These are phyloP conservation scores for Elaeis oleifera DNA, from an alignment of 202 grass and related monocot genomes.

Conservation along the genomic window DNA sequence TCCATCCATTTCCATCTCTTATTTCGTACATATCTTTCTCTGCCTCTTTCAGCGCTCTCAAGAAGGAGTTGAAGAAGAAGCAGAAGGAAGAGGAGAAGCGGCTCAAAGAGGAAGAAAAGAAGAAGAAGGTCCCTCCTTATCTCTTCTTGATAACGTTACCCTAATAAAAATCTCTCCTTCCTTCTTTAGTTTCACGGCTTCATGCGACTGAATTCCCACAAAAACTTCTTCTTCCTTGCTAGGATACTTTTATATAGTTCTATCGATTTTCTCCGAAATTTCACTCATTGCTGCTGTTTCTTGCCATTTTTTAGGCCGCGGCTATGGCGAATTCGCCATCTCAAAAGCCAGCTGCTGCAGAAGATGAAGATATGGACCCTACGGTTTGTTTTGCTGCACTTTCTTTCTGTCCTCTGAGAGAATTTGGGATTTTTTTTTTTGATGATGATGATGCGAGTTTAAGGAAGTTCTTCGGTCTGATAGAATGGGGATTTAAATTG, in stretches of 20 bases:
- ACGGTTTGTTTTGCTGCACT: constrained; percentile 41
- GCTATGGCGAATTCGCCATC: constrained; percentile 22
- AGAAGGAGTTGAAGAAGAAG: constrained; percentile 66
- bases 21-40: background rate
- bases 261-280: too few species aligned
- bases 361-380: constrained; percentile 91
- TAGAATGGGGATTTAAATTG: background rate
- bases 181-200: too few species aligned
- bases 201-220: too few species aligned
- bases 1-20: background rate
- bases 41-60: constrained; percentile 48
- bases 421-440: too few species aligned
- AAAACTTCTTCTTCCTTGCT: too few species aligned
- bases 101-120: constrained; percentile 22
- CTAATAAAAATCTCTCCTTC: background rate
- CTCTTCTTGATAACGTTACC: background rate
- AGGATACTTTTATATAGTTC: too few species aligned
- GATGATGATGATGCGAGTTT: background rate
- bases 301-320: constrained; percentile 3
- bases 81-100: background rate
- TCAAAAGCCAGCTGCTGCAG: constrained; percentile 36
- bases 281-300: too few species aligned
- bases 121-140: constrained; percentile 39
- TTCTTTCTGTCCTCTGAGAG: too few species aligned
- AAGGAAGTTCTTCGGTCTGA: background rate